These are phyloP conservation scores for Coprinopsis marcescibilis DNA, from an alignment of 768 basidiomycete genomes.

Conservation along the genomic window DNA sequence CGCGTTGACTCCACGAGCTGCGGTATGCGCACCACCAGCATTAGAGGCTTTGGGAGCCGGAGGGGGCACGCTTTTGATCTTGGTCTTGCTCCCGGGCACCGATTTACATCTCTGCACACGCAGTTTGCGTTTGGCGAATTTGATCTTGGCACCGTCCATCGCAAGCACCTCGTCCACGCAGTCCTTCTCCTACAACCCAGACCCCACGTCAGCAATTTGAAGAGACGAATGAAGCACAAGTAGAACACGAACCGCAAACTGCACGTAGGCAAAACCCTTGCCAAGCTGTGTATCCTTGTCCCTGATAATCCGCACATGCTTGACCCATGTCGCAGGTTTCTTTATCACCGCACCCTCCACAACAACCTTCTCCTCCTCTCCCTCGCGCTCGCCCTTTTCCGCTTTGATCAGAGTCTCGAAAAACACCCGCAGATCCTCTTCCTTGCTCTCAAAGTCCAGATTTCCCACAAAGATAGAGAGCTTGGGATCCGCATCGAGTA, in stretches of 20 bases:
- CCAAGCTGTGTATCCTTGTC: slow-evolving; percentile 91
- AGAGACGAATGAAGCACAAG: neutral
- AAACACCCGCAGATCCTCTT: slow-evolving; percentile 82
- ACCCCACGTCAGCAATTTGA: neutral
- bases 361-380: slow-evolving; percentile 20
- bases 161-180: slow-evolving; percentile 92
- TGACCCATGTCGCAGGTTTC: slow-evolving; percentile 59
- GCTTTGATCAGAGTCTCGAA: slow-evolving; percentile 73
- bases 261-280: slow-evolving; percentile 93
- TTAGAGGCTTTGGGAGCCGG: slow-evolving; percentile 6
- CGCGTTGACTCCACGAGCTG: slow-evolving; percentile 10
- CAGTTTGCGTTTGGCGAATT: slow-evolving; percentile 89
- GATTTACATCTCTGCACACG: slow-evolving; percentile 90
- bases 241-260: slow-evolving; percentile 68
- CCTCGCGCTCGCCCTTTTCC: slow-evolving; percentile 54
- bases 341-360: slow-evolving; percentile 20
- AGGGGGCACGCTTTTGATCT: slow-evolving; percentile 17
- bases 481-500: slow-evolving; percentile 60
- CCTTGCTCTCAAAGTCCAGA: slow-evolving; percentile 86
- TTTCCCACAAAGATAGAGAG: slow-evolving; percentile 87
- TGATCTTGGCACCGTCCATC: slow-evolving; percentile 68
- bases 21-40: slow-evolving; percentile 10
- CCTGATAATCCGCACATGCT: slow-evolving; percentile 79
- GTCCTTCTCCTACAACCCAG: slow-evolving; percentile 61
- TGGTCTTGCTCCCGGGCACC: slow-evolving; percentile 32